Base-by-base conservation (phyloP, 768 basidiomycete species). In the Paxillus involutus region DNA sequence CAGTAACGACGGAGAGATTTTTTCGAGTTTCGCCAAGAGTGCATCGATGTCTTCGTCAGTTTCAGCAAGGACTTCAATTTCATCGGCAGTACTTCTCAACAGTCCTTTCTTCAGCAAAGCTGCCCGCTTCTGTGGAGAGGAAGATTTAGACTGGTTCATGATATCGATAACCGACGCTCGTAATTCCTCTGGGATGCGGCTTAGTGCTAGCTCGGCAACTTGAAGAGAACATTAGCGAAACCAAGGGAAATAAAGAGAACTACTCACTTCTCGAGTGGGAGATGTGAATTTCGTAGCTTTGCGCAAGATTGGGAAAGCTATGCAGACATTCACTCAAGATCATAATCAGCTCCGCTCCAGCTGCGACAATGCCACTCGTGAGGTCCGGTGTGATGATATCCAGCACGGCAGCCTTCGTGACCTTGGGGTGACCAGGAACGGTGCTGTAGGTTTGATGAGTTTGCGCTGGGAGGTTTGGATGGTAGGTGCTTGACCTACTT, bases 311-410 rank as follows among this genome's bases (percentile, higher is more conserved):
- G 8, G 85, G 91, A 71, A 91, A 93, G 51, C 77, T 80, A 42
- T 85, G 80, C 32, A 94, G 72, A 53, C 82, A 83, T 52, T 85
- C 80, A 55, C 81, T 83, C 14, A 84, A 80, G 14, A 93, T 75
- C 3, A 85, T 75, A 45, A 94, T 81, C 2, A 86, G 72, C 67
- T 94, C 92, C 10, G 88, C 89, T 8, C 81, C 82, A 14, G 90
- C 85, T 10, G 88, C 89, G 24, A 80, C 69, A 9, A 84, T 81
- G 2, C 89, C 87, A 19, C 71, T 76, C 40, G 72, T 74, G 33
- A 87, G 63, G 61, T 93, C 91, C 0, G 84, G 83, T 11, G 88
- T 88, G 56, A 94, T 87, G 49, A 94, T 91, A 66, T 94, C 91
- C 57, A 92, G 85, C 19, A 89, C 78, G 0, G 91, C 91, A 0